These are phyloP conservation scores for Capronia coronata DNA, from an alignment of 2,329 filamentous ascomycete species.

Conservation along the genomic window DNA sequence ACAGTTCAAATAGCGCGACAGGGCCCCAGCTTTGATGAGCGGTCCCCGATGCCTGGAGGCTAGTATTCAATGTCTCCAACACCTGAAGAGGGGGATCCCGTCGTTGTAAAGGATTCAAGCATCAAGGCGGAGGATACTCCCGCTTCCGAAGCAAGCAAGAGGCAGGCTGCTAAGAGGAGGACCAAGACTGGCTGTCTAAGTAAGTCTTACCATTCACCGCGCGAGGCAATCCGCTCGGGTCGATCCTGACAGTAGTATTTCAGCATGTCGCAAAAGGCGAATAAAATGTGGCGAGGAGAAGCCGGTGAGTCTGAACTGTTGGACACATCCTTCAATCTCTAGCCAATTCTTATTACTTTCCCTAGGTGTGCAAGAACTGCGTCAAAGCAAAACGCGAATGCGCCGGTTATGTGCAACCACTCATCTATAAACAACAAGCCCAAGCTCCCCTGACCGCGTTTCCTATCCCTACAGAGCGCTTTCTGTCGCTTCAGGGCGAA, in stretches of 20 bases:
- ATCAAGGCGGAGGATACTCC: constrained; percentile 31
- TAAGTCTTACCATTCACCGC: constrained; percentile 41
- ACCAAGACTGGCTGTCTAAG: constrained; percentile 92
- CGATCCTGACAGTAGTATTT: constrained; percentile 10
- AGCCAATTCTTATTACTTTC: not conserved
- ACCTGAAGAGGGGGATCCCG: constrained; percentile 18
- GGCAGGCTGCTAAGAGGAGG: constrained; percentile 52
- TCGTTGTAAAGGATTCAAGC: constrained; percentile 36
- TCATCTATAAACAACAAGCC: constrained; percentile 23
- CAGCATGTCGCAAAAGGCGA: constrained; percentile 83
- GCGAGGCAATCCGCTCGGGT: not conserved
- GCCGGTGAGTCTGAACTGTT: constrained; percentile 29
- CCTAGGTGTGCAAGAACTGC: constrained; percentile 39
- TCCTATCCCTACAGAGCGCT: constrained; percentile 1
- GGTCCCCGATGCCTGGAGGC: not conserved
- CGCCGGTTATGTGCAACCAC: constrained; percentile 30
- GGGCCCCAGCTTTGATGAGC: not conserved
- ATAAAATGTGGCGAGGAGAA: constrained; percentile 93
- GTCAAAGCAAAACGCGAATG: constrained; percentile 43
- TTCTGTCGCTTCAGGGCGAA: constrained; percentile 8
- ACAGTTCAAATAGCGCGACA: not conserved
- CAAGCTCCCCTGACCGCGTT: constrained; percentile 1
- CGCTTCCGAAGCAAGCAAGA: constrained; percentile 12
- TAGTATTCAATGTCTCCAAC: constrained; percentile 15
- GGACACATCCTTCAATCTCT: not conserved